phyloP scores from a whole-genome alignment of 192 early-diverging fungal genomes.

The Backusella morwellensis region DNA sequence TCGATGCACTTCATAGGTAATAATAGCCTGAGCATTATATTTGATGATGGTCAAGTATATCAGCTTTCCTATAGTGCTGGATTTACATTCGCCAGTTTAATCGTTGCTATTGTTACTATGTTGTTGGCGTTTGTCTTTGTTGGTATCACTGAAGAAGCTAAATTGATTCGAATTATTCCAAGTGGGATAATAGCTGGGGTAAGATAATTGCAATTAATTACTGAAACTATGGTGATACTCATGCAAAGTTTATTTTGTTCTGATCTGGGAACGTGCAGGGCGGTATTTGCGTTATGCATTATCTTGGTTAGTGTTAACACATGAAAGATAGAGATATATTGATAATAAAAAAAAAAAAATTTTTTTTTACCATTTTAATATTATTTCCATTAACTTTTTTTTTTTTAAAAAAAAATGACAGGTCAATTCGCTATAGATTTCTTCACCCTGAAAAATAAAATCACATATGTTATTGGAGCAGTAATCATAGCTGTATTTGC shows the following conservation, averaged over 20 bases:
- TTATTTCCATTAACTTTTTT: neutral
- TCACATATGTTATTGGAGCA: slow-evolving; percentile 26
- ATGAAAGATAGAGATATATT: neutral
- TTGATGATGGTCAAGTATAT: slow-evolving; percentile 8
- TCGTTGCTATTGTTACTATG: slow-evolving; percentile 33
- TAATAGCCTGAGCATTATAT: slow-evolving; percentile 22
- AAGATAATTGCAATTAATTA: slow-evolving; percentile 7
- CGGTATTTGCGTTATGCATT: slow-evolving; percentile 37
- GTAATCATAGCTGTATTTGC: slow-evolving; percentile 36
- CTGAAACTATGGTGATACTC: neutral
- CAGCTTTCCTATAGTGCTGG: slow-evolving; percentile 33
- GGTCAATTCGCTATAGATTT: slow-evolving; percentile 39
- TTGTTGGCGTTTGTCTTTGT: slow-evolving; percentile 31
- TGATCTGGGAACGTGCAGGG: slow-evolving; percentile 14
- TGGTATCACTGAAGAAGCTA: slow-evolving; percentile 37
- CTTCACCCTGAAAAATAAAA: slow-evolving; percentile 21
- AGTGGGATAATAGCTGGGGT: slow-evolving; percentile 38
- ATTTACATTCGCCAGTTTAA: slow-evolving; percentile 32
- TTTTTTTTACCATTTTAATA: neutral
- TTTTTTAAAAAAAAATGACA: slow-evolving; percentile 1
- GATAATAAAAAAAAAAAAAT: too few species aligned
- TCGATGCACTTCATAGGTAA: slow-evolving; percentile 44
- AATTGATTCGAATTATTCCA: slow-evolving; percentile 30
- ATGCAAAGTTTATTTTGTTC: neutral
- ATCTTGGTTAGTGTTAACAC: slow-evolving; percentile 25